Conservation (phyloP, 306 rosid genomes). For the Quercus dentata region DNA sequence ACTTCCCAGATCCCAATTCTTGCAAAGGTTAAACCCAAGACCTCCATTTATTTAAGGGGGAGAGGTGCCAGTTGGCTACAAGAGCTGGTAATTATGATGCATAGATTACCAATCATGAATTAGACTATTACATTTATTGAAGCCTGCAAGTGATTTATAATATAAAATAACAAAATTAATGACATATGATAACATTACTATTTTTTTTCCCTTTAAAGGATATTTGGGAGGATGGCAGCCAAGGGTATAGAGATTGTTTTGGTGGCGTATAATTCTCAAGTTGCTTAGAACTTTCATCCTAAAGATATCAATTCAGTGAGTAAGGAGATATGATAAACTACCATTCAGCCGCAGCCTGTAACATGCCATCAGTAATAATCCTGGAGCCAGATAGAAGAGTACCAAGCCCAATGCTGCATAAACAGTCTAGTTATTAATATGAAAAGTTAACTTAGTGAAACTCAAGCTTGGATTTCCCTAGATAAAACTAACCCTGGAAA, state of each 20-base stretch:
- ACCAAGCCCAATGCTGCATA: constrained; percentile 95
- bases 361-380: constrained; percentile 89
- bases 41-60: background rate
- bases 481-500: constrained; percentile 85
- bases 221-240: background rate
- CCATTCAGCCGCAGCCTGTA: constrained; percentile 99
- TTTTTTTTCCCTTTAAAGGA: background rate
- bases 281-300: background rate
- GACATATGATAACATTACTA: background rate
- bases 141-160: background rate
- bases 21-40: background rate
- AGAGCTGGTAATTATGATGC: background rate
- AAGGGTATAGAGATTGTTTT: background rate
- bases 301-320: background rate
- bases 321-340: constrained; percentile 32
- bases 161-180: background rate
- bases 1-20: background rate
- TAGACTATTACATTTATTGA: background rate
- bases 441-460: background rate
- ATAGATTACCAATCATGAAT: background rate
- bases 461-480: constrained; percentile 5
- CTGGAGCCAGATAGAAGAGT: constrained; percentile 89
- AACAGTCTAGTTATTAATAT: constrained; percentile 7
- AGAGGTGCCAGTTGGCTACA: background rate
- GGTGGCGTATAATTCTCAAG: background rate